Evolutionary conservation across 1,284 basidiomycete species (phyloP), one percentile per base, ranked within the genome.

Genomic region (Schizopora paradoxa): DNA sequence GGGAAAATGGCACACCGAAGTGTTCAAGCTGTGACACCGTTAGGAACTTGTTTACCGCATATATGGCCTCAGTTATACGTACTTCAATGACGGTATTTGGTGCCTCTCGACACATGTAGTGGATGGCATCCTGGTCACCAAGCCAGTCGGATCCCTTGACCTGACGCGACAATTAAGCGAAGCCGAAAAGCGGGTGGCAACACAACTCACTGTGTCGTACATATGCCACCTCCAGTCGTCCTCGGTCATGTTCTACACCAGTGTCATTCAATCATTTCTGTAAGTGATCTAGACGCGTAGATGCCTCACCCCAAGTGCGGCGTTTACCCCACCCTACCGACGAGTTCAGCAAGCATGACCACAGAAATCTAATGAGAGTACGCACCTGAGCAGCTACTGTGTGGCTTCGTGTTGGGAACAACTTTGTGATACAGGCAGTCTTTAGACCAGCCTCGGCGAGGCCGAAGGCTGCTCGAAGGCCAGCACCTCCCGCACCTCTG

Each of bases 221-320:
- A 98, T 97, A 68, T 99, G 95, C 96, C 96, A 99, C 68, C 96
- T 75, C 95, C 94, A 98, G 66, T 97, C 93, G 63, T 97, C 93
- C 69, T 97, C 93, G 10, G 92, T 95, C 91, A 96, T 95, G 75
- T 99, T 99, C 85, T 89, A 60, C n/a, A 38, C 35, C 43, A n/a
- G 51, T 22, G 51, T 43, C 40, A 52, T 41, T 45, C 33, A 26
- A 48, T 28, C 36, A 42, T 27, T 6, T n/a, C 18, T 32, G 21
- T 34, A 6, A 31, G 44, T 32, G 29, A 29, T 22, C 6, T 22
- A n/a, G n/a, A 44, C n/a, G 31, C 6, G 23, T 3, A 34, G 13
- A 14, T 42, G n/a, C 72, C 83, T 60, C 66, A 90, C 87, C 52
- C 95, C 96, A 47, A 99, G 79, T 36, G 96, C 96, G 60, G 96